These are phyloP conservation scores for Phytopythium sindhum DNA, from an alignment of 352 stramenopile species.

Conservation along the genomic window DNA sequence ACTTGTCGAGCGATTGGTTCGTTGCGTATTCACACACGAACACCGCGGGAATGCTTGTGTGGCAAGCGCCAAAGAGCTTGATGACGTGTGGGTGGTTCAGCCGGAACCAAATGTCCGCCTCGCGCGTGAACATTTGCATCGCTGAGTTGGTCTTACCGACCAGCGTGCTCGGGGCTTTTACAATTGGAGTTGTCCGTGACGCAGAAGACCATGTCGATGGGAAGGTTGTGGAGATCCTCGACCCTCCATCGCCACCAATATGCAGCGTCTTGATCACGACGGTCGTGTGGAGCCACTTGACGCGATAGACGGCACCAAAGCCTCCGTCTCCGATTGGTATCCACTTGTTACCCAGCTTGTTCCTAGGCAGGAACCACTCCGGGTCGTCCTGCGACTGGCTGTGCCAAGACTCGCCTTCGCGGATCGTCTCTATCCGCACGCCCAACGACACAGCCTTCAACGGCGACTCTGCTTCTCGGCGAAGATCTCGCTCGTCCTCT, in stretches of 20 bases:
- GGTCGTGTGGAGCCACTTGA: no score
- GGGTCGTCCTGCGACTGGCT: no score
- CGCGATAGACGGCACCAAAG: background rate
- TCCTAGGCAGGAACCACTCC: no score
- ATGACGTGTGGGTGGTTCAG: slow-evolving; percentile 14
- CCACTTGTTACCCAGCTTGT: background rate
- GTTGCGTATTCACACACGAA: background rate
- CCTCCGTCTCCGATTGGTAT: background rate
- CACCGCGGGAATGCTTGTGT: background rate
- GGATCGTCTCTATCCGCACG: no score
- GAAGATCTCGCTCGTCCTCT: no score
- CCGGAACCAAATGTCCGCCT: background rate
- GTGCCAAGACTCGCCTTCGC: no score
- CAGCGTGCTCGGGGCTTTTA: background rate
- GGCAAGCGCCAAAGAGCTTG: slow-evolving; percentile 14
- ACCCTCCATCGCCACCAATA: no score
- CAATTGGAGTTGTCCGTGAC: background rate
- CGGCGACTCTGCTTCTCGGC: no score
- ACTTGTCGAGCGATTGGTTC: background rate
- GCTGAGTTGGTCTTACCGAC: no score
- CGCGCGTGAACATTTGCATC: background rate
- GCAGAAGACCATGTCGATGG: background rate
- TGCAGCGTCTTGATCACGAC: no score
- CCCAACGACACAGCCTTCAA: no score
- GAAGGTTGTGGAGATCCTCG: background rate